Conservation (phyloP, 768 basidiomycete species). For the Russula foetens region DNA sequence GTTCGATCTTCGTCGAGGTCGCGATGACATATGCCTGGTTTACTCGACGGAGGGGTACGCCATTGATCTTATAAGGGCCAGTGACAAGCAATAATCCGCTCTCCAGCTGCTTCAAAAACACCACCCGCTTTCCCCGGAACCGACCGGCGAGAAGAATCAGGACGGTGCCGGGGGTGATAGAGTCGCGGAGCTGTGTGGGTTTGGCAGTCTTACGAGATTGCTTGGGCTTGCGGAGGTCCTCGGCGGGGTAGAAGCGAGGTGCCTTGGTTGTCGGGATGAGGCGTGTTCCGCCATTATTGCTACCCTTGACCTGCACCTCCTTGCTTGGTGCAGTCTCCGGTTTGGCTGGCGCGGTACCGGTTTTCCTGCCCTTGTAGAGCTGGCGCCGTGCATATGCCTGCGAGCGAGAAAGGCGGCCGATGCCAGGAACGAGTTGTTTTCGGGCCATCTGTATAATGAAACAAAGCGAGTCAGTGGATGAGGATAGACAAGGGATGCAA, state of each 20-base stretch:
- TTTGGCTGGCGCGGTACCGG: conserved; percentile 55
- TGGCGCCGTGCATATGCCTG: conserved; percentile 74
- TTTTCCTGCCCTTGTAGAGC: conserved; percentile 81
- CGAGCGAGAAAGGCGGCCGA: conserved; percentile 79
- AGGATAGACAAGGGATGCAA: neutral
- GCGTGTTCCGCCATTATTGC: conserved; percentile 86
- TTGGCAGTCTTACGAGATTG: conserved; percentile 83
- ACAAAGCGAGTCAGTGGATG: conserved; percentile 9
- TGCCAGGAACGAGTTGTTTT: conserved; percentile 73
- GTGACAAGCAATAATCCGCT: conserved; percentile 92
- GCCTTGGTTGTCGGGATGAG: conserved; percentile 80
- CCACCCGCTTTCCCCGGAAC: conserved; percentile 97
- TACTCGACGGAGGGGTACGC: conserved; percentile 94
- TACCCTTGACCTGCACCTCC: conserved; percentile 80
- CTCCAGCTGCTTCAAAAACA: conserved; percentile 93
- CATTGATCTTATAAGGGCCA: conserved; percentile 97
- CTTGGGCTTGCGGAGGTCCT: conserved; percentile 88
- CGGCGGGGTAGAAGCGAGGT: conserved; percentile 89
- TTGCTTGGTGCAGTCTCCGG: conserved; percentile 52
- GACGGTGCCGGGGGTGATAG: conserved; percentile 91
- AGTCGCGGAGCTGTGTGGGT: conserved; percentile 68
- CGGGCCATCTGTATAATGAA: conserved; percentile 60
- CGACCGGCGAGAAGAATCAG: conserved; percentile 96
- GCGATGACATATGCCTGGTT: conserved; percentile 99
- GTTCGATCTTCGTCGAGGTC: conserved; percentile 89